Evolutionary conservation across 768 basidiomycete species (phyloP), one percentile per base, ranked within the genome.

Genomic region (Stropharia rugosoannulata): DNA sequence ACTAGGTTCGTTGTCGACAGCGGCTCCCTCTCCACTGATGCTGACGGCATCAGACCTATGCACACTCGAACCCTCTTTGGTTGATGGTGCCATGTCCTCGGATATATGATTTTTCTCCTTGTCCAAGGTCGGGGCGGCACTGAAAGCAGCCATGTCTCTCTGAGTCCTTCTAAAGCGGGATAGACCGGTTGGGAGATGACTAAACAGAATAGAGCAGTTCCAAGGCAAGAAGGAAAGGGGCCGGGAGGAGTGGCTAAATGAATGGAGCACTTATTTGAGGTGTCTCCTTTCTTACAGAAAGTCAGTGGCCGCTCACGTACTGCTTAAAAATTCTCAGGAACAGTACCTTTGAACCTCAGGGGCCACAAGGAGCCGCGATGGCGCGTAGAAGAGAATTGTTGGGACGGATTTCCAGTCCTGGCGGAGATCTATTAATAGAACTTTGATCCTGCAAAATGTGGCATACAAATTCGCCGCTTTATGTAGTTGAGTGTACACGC

Each of bases 1-100:
- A 16, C 49, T 52, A 3, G 59, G 63, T 0, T 68, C 61, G 15
- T 32, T 42, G 13, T 52, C 51, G n/a, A 15, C 22, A 27, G 22
- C 5, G 7, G 45, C 27, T 27, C 13, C 25, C 22, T 29, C 22
- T 22, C 15, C 22, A 46, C 11, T 46, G 44, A 29, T 7, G 7
- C 27, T 29, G 7, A 32, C 29, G 2, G 7, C 29, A 10, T 32
- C 29, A 32, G 29, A 32, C 9, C 29, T 3, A 32, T 32, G 29
- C 9, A 32, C 29, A 32, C 19, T 46, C 44, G 29, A 46, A 15
- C 22, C 29, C 15, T 25, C 45, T 29, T 46, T 46, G 10, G 45
- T 27, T 46, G 45, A 46, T 13, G 45, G 22, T 10, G 45, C 22
- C 4, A 46, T 15, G 11, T 46, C 18, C n/a, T 41, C 40, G 40